phyloP scores from a whole-genome alignment of 2,329 filamentous ascomycete species.

The Hypoxylon sp. region DNA sequence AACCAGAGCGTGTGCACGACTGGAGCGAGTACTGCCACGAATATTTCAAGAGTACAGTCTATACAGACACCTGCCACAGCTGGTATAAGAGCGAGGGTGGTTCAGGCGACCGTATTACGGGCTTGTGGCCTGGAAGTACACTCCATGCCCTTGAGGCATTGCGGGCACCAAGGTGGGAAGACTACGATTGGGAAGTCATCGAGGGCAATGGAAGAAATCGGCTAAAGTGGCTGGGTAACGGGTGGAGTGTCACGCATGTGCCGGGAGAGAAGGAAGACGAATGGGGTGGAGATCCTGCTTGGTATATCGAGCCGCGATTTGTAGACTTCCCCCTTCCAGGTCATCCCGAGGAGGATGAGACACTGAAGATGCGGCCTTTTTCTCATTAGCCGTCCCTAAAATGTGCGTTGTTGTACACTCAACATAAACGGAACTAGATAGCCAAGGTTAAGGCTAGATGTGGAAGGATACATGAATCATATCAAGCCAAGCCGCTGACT shows the following conservation, averaged over 20 bases:
- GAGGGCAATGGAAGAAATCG: conserved; percentile 52
- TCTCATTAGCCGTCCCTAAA: conserved; percentile 46
- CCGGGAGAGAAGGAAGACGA: conserved; percentile 47
- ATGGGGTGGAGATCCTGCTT: conserved; percentile 52
- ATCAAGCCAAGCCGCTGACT: neutral
- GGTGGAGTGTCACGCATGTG: conserved; percentile 58
- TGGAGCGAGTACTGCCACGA: conserved; percentile 63
- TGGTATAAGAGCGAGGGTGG: conserved; percentile 67
- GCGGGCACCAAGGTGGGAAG: conserved; percentile 62
- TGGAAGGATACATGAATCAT: neutral
- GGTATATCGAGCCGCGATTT: conserved; percentile 53
- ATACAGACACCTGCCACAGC: conserved; percentile 64
- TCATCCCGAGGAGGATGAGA: conserved; percentile 51
- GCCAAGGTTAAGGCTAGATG: neutral
- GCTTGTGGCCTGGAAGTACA: conserved; percentile 63
- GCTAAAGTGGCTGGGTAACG: conserved; percentile 61
- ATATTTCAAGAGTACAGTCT: conserved; percentile 65
- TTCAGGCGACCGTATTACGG: conserved; percentile 58
- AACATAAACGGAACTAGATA: neutral
- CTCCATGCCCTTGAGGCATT: conserved; percentile 62
- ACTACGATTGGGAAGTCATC: conserved; percentile 59
- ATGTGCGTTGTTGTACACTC: neutral
- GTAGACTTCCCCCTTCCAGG: conserved; percentile 46
- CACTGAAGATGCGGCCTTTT: conserved; percentile 52
- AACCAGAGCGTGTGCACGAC: conserved; percentile 61